Evolutionary conservation across 345 rosid species (phyloP), one percentile per base, ranked within the genome.

Genomic region (Linum tenue): DNA sequence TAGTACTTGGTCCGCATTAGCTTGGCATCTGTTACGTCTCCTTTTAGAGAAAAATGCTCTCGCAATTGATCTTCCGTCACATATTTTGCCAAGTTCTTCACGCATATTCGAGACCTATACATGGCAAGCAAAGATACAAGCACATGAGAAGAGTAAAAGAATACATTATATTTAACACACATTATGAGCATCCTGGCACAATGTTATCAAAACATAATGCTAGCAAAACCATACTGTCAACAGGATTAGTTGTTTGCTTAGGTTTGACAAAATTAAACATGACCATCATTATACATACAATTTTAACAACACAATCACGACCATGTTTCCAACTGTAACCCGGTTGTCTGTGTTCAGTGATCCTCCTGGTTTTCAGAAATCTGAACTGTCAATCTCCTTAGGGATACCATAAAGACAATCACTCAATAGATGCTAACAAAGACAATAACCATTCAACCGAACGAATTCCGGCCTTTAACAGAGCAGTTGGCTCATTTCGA

Each of bases 1-100:
- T 5, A 56, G 39, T 82, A 92, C 98, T 56, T 76, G 72, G 95
- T 80, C 37, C 95, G 90, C 81, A 90, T 83, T 36, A 86, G 76
- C 79, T 82, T 88, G 39, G 80, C 86, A 43, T 90, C 97, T 0
- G 92, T 94, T 43, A 88, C 76, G 74, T 94, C 97, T 66, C 95
- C 97, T 63, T 85, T 90, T 81, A 75, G 78, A 1, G 99, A 88
- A 69, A 88, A 88, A 36, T 76, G 15, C 37, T 85, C 91, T 4
- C 89, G 81, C 39, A 94, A 79, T 31, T 85, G 84, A 62, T 81
- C 88, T 79, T 82, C 97, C 10, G 71, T 69, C 57, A 83, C 80
- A 65, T 80, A 71, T 67, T 81, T 86, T 3, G 99, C 92, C 69
- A 94, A 77, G 76, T 80, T 85, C 78, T 90, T 94, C 60, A 90